Evolutionary conservation across 306 rosid genomes (phyloP), one percentile per base, ranked within the genome.

Genomic region (Calophaca sinica): DNA sequence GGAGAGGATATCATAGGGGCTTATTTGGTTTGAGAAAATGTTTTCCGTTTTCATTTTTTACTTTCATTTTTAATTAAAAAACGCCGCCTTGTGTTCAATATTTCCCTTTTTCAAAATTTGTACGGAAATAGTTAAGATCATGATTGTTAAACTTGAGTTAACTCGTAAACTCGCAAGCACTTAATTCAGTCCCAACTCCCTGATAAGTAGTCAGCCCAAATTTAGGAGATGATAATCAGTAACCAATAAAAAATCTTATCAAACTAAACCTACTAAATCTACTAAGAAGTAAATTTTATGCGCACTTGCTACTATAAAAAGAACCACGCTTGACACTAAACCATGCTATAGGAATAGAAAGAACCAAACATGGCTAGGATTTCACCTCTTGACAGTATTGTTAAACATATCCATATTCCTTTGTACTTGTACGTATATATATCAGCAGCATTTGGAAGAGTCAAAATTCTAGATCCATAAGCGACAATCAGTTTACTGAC

Each of bases 381-480:
- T 84, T 87, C 81, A 90, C 98, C 98, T 84, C 97, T 88, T 5
- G 96, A 74, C 33, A 91, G 86, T 74, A 91, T 89, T 14, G 90
- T 90, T 68, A 94, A 85, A 46, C 90, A 94, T 77, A 94, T 88
- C 98, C 98, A 91, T 79, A 92, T 90, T 83, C 99, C 99, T 83
- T 96, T 96, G 91, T 90, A 96, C 86, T 90, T 96, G 86, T 84
- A 90, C 8, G 91, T 86, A 76, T 96, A 96, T 74, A 90, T 74
- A 88, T 96, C 99, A 33, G 98, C 88, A 78, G 88, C 83, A 77
- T 84, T 90, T 65, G 99, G 97, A 85, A 96, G 89, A 81, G 98
- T 84, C 58, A 92, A 82, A 83, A 96, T 83, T 79, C 99, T 86
- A 77, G 99, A 92, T 74, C 98, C 99, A 83, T 92, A 96, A 5